phyloP scores from a whole-genome alignment of 352 stramenopile species.

The Pythium sp. region DNA sequence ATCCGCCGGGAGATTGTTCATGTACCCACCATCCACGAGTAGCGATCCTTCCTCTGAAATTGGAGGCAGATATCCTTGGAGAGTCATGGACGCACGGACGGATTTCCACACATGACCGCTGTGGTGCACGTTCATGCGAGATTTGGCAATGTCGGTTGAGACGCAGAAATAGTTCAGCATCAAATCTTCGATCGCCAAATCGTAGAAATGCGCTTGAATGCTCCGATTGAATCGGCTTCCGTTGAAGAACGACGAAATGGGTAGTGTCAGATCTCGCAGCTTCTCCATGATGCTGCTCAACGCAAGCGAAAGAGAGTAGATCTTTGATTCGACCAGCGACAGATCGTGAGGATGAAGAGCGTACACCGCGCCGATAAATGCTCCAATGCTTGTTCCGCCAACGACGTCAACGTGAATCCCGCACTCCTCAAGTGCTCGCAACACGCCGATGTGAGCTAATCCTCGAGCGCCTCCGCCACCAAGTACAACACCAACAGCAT shows the following conservation, averaged over 20 bases:
- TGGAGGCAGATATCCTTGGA: conserved; percentile 89
- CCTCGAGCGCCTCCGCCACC: conserved; percentile 91
- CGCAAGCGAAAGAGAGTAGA: conserved; percentile 46
- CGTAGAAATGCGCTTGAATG: conserved; percentile 70
- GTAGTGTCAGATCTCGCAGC: conserved; percentile 83
- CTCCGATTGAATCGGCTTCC: conserved; percentile 79
- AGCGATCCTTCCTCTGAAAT: conserved; percentile 87
- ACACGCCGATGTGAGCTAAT: conserved; percentile 92
- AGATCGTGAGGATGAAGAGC: conserved; percentile 74
- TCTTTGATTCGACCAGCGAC: conserved; percentile 51
- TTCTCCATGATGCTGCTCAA: conserved; percentile 78
- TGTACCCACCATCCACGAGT: conserved; percentile 90
- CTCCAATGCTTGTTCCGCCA: conserved; percentile 89
- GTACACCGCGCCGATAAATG: conserved; percentile 83
- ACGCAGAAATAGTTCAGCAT: conserved; percentile 94
- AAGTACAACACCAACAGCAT: conserved; percentile 92
- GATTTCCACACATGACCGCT: conserved; percentile 89
- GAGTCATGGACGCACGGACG: conserved; percentile 89
- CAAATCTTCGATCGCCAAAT: conserved; percentile 85
- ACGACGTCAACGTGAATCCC: conserved; percentile 93
- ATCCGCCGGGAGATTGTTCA: conserved; percentile 92
- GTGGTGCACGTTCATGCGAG: conserved; percentile 81
- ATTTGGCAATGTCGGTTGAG: conserved; percentile 90
- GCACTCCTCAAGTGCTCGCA: conserved; percentile 90
- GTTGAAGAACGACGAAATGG: conserved; percentile 89